Conservation (phyloP, 805 yeast genomes). For the Ogataea minuta region DNA sequence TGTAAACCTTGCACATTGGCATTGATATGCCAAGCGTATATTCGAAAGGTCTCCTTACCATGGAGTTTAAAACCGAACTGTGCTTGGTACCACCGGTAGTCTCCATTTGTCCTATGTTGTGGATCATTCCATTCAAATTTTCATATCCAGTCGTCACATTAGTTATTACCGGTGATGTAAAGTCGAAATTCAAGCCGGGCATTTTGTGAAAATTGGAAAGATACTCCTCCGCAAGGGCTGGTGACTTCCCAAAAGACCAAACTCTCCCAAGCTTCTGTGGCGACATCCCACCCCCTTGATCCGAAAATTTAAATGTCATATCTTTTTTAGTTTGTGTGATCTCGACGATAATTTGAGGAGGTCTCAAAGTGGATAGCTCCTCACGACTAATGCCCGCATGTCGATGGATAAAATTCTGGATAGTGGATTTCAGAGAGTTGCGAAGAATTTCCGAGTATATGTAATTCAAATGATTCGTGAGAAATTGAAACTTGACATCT, state of each 20-base stretch:
- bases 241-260: conserved; percentile 85
- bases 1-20: conserved; percentile 89
- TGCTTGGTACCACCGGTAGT: conserved; percentile 23
- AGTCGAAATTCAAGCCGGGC: conserved; percentile 54
- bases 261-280: conserved; percentile 56
- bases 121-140: conserved; percentile 26
- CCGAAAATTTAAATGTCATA: conserved; percentile 76
- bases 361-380: conserved; percentile 28
- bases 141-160: conserved; percentile 6
- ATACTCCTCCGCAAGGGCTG: conserved; percentile 56
- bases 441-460: conserved; percentile 84
- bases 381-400: conserved; percentile 16
- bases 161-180: conserved; percentile 25
- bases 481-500: conserved; percentile 71
- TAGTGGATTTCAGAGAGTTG: conserved; percentile 81
- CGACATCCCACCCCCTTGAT: conserved; percentile 85
- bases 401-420: conserved; percentile 41
- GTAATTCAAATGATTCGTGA: conserved; percentile 83
- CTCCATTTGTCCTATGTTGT: conserved; percentile 34
- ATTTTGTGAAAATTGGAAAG: conserved; percentile 64
- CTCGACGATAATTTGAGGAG: conserved; percentile 77
- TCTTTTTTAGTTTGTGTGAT: conserved; percentile 65
- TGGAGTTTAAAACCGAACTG: conserved; percentile 55
- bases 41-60: conserved; percentile 71
- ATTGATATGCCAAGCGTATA: conserved; percentile 82